These are phyloP conservation scores for Suillus hirtellus DNA, from an alignment of 768 basidiomycete species.

Conservation along the genomic window DNA sequence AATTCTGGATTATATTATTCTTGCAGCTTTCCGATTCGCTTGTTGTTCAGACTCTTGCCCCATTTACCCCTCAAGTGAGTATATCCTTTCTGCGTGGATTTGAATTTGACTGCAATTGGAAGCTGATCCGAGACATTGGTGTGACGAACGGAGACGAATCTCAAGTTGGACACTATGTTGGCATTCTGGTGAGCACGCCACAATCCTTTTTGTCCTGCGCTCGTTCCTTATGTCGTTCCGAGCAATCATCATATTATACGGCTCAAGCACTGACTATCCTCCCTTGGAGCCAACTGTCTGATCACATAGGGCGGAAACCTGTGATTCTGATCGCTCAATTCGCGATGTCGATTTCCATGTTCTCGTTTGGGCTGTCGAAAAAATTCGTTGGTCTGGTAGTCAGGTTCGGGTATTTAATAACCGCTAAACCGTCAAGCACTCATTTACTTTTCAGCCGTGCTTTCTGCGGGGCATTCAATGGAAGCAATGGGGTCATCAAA, in stretches of 20 bases:
- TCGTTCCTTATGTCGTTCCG: not conserved
- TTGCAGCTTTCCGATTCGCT: slow-evolving; percentile 73
- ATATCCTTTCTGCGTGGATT: not conserved
- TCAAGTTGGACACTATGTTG: slow-evolving; percentile 44
- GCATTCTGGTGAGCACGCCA: slow-evolving; percentile 33
- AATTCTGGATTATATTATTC: slow-evolving; percentile 62
- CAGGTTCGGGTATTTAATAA: slow-evolving; percentile 25
- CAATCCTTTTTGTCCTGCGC: too few relatives aligned
- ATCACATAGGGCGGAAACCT: slow-evolving; percentile 42
- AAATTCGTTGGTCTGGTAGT: slow-evolving; percentile 39
- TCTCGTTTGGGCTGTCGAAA: slow-evolving; percentile 41
- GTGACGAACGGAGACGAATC: slow-evolving; percentile 42
- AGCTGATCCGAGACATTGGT: slow-evolving; percentile 15
- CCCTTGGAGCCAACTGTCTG: slow-evolving; percentile 45
- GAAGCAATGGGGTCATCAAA: slow-evolving; percentile 47
- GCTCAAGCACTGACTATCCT: slow-evolving; percentile 43
- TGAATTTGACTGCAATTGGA: not conserved
- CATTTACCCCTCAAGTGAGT: slow-evolving; percentile 64
- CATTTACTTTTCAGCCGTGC: slow-evolving; percentile 30
- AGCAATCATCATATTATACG: slow-evolving; percentile 46
- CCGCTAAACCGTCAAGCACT: not conserved
- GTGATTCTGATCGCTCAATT: slow-evolving; percentile 40
- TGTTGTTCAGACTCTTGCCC: slow-evolving; percentile 68
- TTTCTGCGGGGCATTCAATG: slow-evolving; percentile 46
- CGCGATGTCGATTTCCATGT: slow-evolving; percentile 41